These are phyloP conservation scores for Apiotrichum mycotoxinovorans DNA, from an alignment of 1,284 basidiomycete species.

Conservation along the genomic window DNA sequence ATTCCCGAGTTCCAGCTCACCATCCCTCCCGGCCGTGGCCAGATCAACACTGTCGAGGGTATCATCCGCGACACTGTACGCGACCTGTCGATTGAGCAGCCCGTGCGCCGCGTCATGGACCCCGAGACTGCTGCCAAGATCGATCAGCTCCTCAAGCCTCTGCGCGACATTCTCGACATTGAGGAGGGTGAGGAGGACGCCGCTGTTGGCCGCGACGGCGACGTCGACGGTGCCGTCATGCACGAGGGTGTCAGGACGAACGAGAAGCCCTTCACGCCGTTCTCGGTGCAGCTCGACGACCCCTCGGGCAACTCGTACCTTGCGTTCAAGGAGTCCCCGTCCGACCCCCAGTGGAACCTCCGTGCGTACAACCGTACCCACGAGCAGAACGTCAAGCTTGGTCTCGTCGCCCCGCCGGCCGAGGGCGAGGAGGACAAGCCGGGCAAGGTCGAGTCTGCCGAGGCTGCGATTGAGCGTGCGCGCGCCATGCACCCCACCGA, in stretches of 20 bases:
- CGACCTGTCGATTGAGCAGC: slow-evolving; percentile 82
- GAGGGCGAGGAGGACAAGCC: slow-evolving; percentile 36
- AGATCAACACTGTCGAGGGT: slow-evolving; percentile 94
- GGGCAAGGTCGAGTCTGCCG: slow-evolving; percentile 49
- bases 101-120: slow-evolving; percentile 77
- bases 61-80: slow-evolving; percentile 78
- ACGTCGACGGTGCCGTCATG: slow-evolving; percentile 30
- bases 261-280: slow-evolving; percentile 60
- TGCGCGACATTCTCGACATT: slow-evolving; percentile 68
- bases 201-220: slow-evolving; percentile 34
- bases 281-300: slow-evolving; percentile 86
- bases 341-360: slow-evolving; percentile 90
- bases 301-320: slow-evolving; percentile 93
- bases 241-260: slow-evolving; percentile 43
- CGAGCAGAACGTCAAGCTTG: slow-evolving; percentile 79
- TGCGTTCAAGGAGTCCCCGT: slow-evolving; percentile 73
- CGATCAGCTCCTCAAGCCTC: slow-evolving; percentile 64
- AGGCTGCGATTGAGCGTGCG: slow-evolving; percentile 25
- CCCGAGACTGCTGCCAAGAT: slow-evolving; percentile 74
- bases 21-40: slow-evolving; percentile 81
- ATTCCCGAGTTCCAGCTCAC: slow-evolving; percentile 90
- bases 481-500: slow-evolving; percentile 27
- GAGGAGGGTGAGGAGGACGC: slow-evolving; percentile 56
- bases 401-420: slow-evolving; percentile 55
- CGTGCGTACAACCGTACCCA: slow-evolving; percentile 76